Evolutionary conservation across 257 asterid species (phyloP).

Genomic region (Fraxinus pennsylvanica): DNA sequence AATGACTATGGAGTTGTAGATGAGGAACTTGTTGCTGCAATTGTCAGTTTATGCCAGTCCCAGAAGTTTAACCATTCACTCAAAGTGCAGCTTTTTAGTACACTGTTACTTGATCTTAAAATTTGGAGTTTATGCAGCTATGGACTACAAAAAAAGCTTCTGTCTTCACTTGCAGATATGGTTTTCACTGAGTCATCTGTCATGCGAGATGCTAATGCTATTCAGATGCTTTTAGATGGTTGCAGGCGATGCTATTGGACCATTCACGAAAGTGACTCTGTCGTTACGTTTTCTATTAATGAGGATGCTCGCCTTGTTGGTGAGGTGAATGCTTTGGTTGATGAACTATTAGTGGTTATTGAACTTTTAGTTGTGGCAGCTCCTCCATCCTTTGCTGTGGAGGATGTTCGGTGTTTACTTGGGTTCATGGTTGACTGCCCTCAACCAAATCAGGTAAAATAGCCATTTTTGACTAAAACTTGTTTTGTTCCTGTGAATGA

Average conservation of each 20-base stretch:
- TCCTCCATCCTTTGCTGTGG: slow-evolving; percentile 74
- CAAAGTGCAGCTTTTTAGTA: slow-evolving; percentile 91
- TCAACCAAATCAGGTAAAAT: slow-evolving; percentile 88
- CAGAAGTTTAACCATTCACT: slow-evolving; percentile 80
- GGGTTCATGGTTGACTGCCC: slow-evolving; percentile 98
- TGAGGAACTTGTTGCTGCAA: slow-evolving; percentile 93
- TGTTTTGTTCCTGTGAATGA: slow-evolving; percentile 18
- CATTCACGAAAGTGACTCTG: slow-evolving; percentile 78
- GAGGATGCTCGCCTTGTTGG: slow-evolving; percentile 73
- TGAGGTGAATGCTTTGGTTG: slow-evolving; percentile 97
- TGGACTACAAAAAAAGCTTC: slow-evolving; percentile 92
- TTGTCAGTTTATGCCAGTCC: slow-evolving; percentile 88
- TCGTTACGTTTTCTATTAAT: slow-evolving; percentile 59
- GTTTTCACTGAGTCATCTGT: slow-evolving; percentile 88
- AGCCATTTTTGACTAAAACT: not conserved
- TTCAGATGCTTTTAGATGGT: slow-evolving; percentile 98
- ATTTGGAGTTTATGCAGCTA: slow-evolving; percentile 98
- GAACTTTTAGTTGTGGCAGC: slow-evolving; percentile 92
- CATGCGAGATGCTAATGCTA: slow-evolving; percentile 97
- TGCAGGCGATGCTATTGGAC: slow-evolving; percentile 97
- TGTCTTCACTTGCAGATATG: slow-evolving; percentile 98
- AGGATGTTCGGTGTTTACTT: slow-evolving; percentile 84
- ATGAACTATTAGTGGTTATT: slow-evolving; percentile 93
- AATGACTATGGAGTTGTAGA: slow-evolving; percentile 67
- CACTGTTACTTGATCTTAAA: slow-evolving; percentile 83